Conservation (phyloP, 192 early-diverging fungal genomes). For the Neocallimastix lanati region DNA sequence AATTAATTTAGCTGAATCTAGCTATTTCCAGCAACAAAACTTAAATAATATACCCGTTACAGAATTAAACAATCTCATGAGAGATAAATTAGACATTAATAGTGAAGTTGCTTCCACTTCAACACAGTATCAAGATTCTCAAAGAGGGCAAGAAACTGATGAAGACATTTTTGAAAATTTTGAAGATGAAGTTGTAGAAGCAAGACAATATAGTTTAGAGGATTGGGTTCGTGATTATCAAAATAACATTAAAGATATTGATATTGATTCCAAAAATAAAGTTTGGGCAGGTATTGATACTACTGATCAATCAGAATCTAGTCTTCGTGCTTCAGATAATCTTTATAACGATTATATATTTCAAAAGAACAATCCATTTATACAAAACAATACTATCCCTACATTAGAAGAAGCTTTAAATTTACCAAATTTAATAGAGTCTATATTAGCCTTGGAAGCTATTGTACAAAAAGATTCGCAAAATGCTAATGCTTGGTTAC, state of each 20-base stretch:
- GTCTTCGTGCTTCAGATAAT: conserved; percentile 16
- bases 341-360: conserved; percentile 57
- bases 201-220: neutral
- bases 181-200: neutral
- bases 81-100: neutral
- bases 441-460: conserved; percentile 81
- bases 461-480: conserved; percentile 56
- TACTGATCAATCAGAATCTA: conserved; percentile 21
- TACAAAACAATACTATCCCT: conserved; percentile 14
- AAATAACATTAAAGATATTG: neutral
- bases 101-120: neutral
- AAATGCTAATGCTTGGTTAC: conserved; percentile 67
- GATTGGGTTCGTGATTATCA: neutral
- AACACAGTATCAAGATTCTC: neutral
- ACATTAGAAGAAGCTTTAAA: conserved; percentile 8
- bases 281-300: conserved; percentile 36
- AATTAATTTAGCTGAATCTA: neutral
- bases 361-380: conserved; percentile 52
- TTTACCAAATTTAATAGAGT: conserved; percentile 58
- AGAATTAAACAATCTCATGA: neutral
- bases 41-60: neutral
- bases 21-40: neutral
- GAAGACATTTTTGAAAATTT: neutral
- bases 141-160: neutral
- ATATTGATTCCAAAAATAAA: neutral